Evolutionary conservation across 2,329 filamentous ascomycete species (phyloP).

Genomic region (Alternaria postmessia): DNA sequence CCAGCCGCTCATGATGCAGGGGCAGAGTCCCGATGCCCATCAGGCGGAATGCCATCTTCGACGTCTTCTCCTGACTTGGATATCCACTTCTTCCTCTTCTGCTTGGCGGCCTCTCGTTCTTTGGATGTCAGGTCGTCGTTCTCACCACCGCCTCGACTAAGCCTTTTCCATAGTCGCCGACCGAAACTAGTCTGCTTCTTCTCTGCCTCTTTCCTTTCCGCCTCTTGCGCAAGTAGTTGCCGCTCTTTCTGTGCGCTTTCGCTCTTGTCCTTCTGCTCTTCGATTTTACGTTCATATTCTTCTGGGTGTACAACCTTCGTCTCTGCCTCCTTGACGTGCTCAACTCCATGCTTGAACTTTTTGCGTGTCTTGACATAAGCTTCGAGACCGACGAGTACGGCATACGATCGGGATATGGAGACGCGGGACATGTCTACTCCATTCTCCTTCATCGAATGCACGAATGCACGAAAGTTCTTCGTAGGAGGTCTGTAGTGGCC

Average conservation of each 20-base stretch:
- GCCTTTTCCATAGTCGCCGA: slow-evolving; percentile 41
- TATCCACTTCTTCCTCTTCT: slow-evolving; percentile 39
- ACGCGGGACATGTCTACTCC: slow-evolving; percentile 82
- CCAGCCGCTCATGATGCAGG: slow-evolving; percentile 15
- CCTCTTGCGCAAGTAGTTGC: slow-evolving; percentile 55
- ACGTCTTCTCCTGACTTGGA: slow-evolving; percentile 46
- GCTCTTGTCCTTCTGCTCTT: slow-evolving; percentile 65
- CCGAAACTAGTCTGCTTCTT: slow-evolving; percentile 43
- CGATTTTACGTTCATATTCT: slow-evolving; percentile 58
- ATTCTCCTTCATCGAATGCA: slow-evolving; percentile 73
- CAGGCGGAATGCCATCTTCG: slow-evolving; percentile 48
- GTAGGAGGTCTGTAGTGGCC: slow-evolving; percentile 88
- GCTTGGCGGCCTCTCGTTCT: slow-evolving; percentile 30
- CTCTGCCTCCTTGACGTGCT: slow-evolving; percentile 62
- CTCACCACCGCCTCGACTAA: slow-evolving; percentile 26
- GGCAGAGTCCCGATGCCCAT: slow-evolving; percentile 32
- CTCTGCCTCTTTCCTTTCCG: slow-evolving; percentile 58
- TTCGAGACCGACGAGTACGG: slow-evolving; percentile 82
- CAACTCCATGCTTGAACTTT: slow-evolving; percentile 65
- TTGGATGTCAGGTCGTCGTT: slow-evolving; percentile 28
- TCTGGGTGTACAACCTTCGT: slow-evolving; percentile 70
- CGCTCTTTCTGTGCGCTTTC: slow-evolving; percentile 69
- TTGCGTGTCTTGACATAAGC: slow-evolving; percentile 75
- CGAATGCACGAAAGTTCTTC: slow-evolving; percentile 82
- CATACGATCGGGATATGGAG: slow-evolving; percentile 81